Percentiles rank a stretch among this genome's conserved stretches.
Conservation (phyloP, 148 eudicot genomes). For the Rhododendron molle region DNA sequence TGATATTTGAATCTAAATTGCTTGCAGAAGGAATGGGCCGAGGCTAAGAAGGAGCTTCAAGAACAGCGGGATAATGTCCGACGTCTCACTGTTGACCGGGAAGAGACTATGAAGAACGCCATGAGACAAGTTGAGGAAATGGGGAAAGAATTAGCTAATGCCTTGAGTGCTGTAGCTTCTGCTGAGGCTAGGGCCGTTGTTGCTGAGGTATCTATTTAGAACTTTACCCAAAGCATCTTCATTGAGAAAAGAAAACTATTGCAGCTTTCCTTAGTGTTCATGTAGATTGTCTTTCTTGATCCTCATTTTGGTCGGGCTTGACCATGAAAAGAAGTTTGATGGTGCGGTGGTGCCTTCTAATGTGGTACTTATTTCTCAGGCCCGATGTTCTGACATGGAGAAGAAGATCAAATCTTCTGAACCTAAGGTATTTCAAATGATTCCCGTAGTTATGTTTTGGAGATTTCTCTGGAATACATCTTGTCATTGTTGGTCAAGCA, state of each 20-base stretch:
- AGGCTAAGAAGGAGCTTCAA: slow-evolving; percentile 84
- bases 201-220: slow-evolving; percentile 48
- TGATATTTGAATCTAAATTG: not conserved
- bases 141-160: slow-evolving; percentile 64
- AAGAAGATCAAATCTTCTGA: slow-evolving; percentile 41
- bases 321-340: not conserved
- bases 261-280: not conserved
- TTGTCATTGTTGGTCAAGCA: not conserved
- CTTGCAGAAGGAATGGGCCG: slow-evolving; percentile 81
- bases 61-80: slow-evolving; percentile 61
- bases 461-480: not conserved
- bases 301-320: not conserved
- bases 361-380: slow-evolving; percentile 26
- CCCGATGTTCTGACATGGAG: slow-evolving; percentile 61
- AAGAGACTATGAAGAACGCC: slow-evolving; percentile 52
- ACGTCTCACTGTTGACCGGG: slow-evolving; percentile 56
- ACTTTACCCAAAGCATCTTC: not conserved
- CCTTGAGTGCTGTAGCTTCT: slow-evolving; percentile 57
- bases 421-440: slow-evolving; percentile 22
- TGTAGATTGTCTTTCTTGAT: not conserved
- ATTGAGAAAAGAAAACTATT: not conserved
- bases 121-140: slow-evolving; percentile 71
- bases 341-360: slow-evolving; percentile 2
- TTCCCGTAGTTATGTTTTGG: not conserved
- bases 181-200: slow-evolving; percentile 82